Evolutionary conservation across 2,329 filamentous ascomycete genomes (phyloP), one percentile per base, ranked within the genome.

Genomic region (Phaeophleospora eucalypticola): DNA sequence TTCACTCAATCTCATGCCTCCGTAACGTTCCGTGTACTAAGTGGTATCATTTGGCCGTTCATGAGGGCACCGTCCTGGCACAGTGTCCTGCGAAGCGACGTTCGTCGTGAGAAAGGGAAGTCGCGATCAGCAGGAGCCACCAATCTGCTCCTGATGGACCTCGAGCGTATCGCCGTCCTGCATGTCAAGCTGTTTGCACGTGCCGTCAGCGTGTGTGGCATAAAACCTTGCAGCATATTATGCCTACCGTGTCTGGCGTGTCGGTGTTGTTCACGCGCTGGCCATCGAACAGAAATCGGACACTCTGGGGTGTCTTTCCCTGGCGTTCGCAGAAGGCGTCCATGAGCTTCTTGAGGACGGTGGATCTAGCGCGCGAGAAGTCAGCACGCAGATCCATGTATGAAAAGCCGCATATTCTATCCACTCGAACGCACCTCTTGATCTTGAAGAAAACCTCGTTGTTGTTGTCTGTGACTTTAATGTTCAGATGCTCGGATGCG

Each of bases 361-460:
- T 98, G 17, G 86, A 89, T 32, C 90, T 82, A n/a, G n/a, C n/a
- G n/a, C n/a, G n/a, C n/a, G n/a, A n/a, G n/a, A n/a, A n/a, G n/a
- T n/a, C n/a, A n/a, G n/a, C n/a, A n/a, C n/a, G n/a, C n/a, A n/a
- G n/a, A n/a, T n/a, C n/a, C n/a, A n/a, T n/a, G n/a, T n/a, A n/a
- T n/a, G n/a, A n/a, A n/a, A n/a, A n/a, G n/a, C n/a, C n/a, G n/a
- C n/a, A n/a, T n/a, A n/a, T n/a, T n/a, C n/a, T n/a, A n/a, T n/a
- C n/a, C n/a, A n/a, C n/a, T n/a, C n/a, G n/a, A n/a, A n/a, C n/a
- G 24, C 24, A 7, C 24, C 24, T 6, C 84, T 98, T 98, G 75
- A 98, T 98, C 78, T 98, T 98, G 78, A 98, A 98, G 71, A 97
- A 98, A 62, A 98, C 91, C 68, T 98, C 93, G 68, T 98, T 98